phyloP scores from a whole-genome alignment of 2,329 filamentous ascomycete species.

The Stagonosporopsis vannaccii region DNA sequence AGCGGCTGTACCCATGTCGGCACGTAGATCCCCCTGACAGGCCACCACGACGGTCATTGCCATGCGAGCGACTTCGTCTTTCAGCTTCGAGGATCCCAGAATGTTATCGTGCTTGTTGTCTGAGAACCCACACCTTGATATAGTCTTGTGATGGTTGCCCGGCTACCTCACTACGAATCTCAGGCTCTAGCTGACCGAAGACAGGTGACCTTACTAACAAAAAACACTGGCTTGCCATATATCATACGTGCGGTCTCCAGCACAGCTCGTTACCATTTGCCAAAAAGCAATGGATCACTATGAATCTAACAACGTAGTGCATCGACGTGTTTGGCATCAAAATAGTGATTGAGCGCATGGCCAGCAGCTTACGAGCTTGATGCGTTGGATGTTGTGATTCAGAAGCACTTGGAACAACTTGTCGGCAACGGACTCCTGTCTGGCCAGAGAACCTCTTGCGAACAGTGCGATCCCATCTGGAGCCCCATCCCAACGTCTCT shows the following conservation, averaged over 20 bases:
- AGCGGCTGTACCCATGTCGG: constrained; percentile 1
- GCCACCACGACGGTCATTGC: not conserved
- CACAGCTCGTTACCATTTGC: not conserved
- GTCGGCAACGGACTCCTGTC: not conserved
- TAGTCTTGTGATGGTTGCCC: not conserved
- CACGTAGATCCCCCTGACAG: constrained; percentile 1
- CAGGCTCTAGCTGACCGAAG: not conserved
- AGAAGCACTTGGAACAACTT: not conserved
- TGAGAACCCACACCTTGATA: too few relatives aligned
- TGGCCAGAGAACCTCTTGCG: not conserved
- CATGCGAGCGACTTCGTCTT: not conserved
- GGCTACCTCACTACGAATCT: too few relatives aligned
- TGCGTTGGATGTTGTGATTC: not conserved
- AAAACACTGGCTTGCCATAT: not conserved
- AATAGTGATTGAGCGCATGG: not conserved
- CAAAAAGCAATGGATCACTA: not conserved
- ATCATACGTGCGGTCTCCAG: not conserved
- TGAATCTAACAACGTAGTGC: not conserved
- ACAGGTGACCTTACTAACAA: not conserved
- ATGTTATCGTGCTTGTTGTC: too few relatives aligned
- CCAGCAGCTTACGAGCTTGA: not conserved
- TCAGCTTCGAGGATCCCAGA: too few relatives aligned
- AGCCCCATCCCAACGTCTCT: not conserved
- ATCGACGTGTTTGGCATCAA: not conserved
- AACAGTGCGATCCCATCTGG: not conserved